Conservation (phyloP, 1,139 yeast genomes). For the Pichia cactophila region DNA sequence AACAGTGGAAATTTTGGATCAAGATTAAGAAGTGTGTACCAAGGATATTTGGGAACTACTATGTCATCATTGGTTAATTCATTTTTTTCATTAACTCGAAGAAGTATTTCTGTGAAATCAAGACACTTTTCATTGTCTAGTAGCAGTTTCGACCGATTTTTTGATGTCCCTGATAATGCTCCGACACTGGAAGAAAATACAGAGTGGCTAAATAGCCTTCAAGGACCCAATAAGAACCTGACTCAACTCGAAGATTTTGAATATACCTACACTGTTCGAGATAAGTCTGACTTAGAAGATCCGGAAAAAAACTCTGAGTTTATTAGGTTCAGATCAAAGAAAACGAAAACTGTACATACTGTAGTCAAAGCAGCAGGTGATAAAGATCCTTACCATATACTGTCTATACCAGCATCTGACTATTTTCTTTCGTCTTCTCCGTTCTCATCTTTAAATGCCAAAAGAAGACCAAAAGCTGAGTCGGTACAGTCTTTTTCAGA, state of each 20-base stretch:
- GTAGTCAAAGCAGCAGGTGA: constrained; percentile 13
- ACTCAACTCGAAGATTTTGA: constrained; percentile 8
- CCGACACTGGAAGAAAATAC: constrained; percentile 41
- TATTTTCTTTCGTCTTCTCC: constrained; percentile 35
- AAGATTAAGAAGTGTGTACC: too few species aligned
- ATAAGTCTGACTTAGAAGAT: constrained; percentile 17
- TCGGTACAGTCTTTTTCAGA: constrained; percentile 41
- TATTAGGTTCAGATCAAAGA: constrained; percentile 11
- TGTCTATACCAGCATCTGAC: constrained; percentile 32
- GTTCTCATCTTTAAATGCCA: constrained; percentile 29
- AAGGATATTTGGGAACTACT: too few species aligned
- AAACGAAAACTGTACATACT: constrained; percentile 10
- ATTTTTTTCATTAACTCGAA: too few species aligned
- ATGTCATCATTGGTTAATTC: too few species aligned
- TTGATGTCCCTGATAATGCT: constrained; percentile 36
- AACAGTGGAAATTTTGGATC: too few species aligned
- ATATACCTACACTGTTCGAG: constrained; percentile 16
- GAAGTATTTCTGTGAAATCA: background rate
- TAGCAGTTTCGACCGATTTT: background rate
- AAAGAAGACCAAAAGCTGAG: constrained; percentile 34
- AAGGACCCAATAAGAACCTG: background rate
- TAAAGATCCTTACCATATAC: constrained; percentile 22
- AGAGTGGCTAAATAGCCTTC: constrained; percentile 33
- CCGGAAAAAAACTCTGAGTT: constrained; percentile 15
- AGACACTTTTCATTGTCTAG: background rate